Conservation (phyloP, 139 green algal species). For the Edaphochlamys debaryana region DNA sequence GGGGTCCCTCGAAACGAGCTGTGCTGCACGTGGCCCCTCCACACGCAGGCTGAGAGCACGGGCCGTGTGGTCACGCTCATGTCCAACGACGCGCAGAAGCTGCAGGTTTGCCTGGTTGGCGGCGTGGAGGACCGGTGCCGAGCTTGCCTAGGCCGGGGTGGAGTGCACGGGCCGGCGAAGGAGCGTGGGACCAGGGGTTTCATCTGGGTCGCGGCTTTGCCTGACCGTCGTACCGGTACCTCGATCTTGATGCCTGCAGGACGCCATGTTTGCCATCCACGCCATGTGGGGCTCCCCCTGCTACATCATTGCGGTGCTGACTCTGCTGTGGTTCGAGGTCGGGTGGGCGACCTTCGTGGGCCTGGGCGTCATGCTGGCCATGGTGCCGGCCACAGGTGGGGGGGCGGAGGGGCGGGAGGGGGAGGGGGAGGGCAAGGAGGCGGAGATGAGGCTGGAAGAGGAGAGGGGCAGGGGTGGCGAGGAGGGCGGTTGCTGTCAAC, state of each 20-base stretch:
- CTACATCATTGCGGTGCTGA: conserved; percentile 82
- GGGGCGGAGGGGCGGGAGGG: neutral
- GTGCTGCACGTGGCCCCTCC: too few relatives aligned
- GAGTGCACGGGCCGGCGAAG: too few relatives aligned
- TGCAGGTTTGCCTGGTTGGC: conserved; percentile 49
- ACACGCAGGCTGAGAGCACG: conserved; percentile 43
- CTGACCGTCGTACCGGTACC: too few relatives aligned
- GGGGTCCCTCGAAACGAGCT: too few relatives aligned
- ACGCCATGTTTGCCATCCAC: conserved; percentile 73
- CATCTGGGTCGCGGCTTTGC: too few relatives aligned
- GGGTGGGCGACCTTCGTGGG: conserved; percentile 90
- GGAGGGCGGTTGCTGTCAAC: neutral
- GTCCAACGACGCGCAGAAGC: conserved; percentile 80
- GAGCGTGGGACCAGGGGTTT: too few relatives aligned
- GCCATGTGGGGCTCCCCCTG: conserved; percentile 73
- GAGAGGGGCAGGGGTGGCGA: neutral
- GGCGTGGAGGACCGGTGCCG: neutral
- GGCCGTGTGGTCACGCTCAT: conserved; percentile 80
- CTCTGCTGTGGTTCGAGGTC: conserved; percentile 86
- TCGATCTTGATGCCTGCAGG: too few relatives aligned
- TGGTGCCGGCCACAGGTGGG: conserved; percentile 73
- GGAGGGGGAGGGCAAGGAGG: neutral
- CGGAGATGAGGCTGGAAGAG: neutral
- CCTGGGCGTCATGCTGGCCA: conserved; percentile 81
- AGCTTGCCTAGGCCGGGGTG: too few relatives aligned